phyloP scores from a whole-genome alignment of 1,139 yeast species.

The Entelexis sorbosivorans region DNA sequence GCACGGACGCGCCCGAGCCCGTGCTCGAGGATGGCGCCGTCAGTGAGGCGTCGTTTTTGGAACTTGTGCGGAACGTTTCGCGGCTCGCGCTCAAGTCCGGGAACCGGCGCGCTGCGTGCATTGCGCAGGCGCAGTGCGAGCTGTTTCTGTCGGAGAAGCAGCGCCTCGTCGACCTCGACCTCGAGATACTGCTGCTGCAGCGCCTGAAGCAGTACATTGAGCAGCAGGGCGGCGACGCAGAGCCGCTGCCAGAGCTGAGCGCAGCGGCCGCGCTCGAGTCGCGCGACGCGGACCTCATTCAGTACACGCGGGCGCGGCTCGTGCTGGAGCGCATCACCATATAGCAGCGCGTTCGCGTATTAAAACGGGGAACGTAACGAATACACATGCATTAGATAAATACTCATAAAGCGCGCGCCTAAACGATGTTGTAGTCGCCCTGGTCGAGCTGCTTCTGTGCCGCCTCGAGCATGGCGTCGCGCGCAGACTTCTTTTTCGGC shows the following conservation, averaged over 20 bases:
- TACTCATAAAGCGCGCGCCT: slow-evolving; percentile 21
- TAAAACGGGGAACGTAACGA: background rate
- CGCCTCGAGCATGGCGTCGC: slow-evolving; percentile 63
- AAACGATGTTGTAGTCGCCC: slow-evolving; percentile 61
- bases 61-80: slow-evolving; percentile 10
- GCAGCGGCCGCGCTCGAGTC: slow-evolving; percentile 14
- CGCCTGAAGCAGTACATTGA: slow-evolving; percentile 1
- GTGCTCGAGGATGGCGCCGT: background rate
- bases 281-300: slow-evolving; percentile 11
- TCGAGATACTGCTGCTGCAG: slow-evolving; percentile 8
- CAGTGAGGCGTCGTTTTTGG: slow-evolving; percentile 1
- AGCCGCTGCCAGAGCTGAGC: background rate
- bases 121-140: slow-evolving; percentile 17
- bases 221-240: background rate
- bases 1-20: slow-evolving; percentile 12
- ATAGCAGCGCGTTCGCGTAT: no score
- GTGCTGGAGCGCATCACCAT: slow-evolving; percentile 11
- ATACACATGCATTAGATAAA: background rate
- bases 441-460: slow-evolving; percentile 62
- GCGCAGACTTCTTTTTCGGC: slow-evolving; percentile 17
- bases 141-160: slow-evolving; percentile 11
- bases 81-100: slow-evolving; percentile 10
- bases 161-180: slow-evolving; percentile 1
- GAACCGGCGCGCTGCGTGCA: slow-evolving; percentile 3
- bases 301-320: slow-evolving; percentile 12